Percentiles rank a stretch among this genome's conserved stretches.
These are phyloP conservation scores for Cyclostephanos invisitatus DNA, from an alignment of 108 stramenopile species.

Conservation along the genomic window DNA sequence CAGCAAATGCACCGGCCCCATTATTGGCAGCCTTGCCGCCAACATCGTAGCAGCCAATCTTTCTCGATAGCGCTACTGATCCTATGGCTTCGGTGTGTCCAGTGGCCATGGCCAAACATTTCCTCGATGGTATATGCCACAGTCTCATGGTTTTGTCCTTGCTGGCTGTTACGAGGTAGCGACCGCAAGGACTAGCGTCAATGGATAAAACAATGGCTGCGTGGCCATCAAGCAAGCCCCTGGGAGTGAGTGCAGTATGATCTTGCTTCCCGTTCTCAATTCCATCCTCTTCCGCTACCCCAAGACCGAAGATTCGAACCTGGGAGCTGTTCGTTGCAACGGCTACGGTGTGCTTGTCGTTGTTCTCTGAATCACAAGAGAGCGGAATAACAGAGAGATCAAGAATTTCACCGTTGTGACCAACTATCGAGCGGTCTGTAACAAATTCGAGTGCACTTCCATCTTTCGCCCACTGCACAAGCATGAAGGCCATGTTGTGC, in stretches of 20 bases:
- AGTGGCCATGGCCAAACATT: constrained; percentile 64
- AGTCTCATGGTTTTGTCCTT: constrained; percentile 91
- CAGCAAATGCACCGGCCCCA: constrained; percentile 89
- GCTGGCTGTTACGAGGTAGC: constrained; percentile 87
- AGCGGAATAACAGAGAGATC: constrained; percentile 84
- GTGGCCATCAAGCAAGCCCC: constrained; percentile 86
- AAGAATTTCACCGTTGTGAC: constrained; percentile 93
- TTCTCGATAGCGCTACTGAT: constrained; percentile 72
- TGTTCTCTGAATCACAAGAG: constrained; percentile 21
- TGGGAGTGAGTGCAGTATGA: constrained; percentile 65
- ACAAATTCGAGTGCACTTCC: constrained; percentile 13
- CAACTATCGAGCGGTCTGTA: constrained; percentile 81
- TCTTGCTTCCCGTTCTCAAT: constrained; percentile 8
- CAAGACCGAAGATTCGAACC: constrained; percentile 85
- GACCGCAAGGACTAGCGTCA: constrained; percentile 87
- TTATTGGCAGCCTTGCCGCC: constrained; percentile 77
- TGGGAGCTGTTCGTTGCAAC: constrained; percentile 95
- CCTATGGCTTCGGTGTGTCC: constrained; percentile 93
- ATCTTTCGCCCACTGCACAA: constrained; percentile 33
- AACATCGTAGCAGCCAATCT: constrained; percentile 80
- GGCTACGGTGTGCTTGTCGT: constrained; percentile 61
- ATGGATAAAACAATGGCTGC: constrained; percentile 93
- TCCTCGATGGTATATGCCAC: constrained; percentile 61
- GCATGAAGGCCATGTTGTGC: constrained; percentile 86
- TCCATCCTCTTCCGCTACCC: constrained; percentile 21